Conservation (phyloP, 2,329 filamentous ascomycete genomes). For the Teratosphaeria destructans region DNA sequence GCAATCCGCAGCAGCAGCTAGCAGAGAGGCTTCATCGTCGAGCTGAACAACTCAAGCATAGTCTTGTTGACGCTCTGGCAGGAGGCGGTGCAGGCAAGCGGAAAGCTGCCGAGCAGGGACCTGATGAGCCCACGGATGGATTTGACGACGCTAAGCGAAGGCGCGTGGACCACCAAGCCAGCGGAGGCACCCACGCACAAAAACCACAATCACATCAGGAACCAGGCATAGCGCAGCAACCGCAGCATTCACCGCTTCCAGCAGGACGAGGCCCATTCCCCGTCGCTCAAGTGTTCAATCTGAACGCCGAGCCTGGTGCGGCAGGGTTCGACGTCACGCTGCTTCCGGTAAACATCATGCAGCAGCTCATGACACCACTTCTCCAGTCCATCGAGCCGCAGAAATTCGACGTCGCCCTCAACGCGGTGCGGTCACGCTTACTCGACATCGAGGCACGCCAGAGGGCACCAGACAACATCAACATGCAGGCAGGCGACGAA, state of each 20-base stretch:
- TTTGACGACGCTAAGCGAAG: slow-evolving; percentile 74
- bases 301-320: slow-evolving; percentile 65
- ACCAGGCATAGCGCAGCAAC: slow-evolving; percentile 31
- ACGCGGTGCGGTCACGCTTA: slow-evolving; percentile 41
- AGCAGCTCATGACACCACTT: slow-evolving; percentile 72
- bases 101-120: slow-evolving; percentile 36
- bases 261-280: slow-evolving; percentile 57
- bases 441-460: slow-evolving; percentile 22
- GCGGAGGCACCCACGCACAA: slow-evolving; percentile 26
- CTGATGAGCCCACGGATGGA: slow-evolving; percentile 59
- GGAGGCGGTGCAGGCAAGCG: slow-evolving; percentile 63
- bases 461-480: not conserved
- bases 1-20: slow-evolving; percentile 70
- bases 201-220: slow-evolving; percentile 17
- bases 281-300: slow-evolving; percentile 73
- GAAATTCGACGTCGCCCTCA: slow-evolving; percentile 61
- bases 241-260: slow-evolving; percentile 59
- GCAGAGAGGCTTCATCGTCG: slow-evolving; percentile 73
- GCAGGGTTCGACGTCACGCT: slow-evolving; percentile 74
- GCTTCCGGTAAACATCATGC: slow-evolving; percentile 63
- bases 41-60: slow-evolving; percentile 70
- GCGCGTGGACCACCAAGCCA: slow-evolving; percentile 49
- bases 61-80: slow-evolving; percentile 67
- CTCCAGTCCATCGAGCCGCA: slow-evolving; percentile 60
- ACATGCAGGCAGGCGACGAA: not conserved